Base-by-base conservation (phyloP, 2,329 filamentous ascomycete genomes). In the Phoma sp. region DNA sequence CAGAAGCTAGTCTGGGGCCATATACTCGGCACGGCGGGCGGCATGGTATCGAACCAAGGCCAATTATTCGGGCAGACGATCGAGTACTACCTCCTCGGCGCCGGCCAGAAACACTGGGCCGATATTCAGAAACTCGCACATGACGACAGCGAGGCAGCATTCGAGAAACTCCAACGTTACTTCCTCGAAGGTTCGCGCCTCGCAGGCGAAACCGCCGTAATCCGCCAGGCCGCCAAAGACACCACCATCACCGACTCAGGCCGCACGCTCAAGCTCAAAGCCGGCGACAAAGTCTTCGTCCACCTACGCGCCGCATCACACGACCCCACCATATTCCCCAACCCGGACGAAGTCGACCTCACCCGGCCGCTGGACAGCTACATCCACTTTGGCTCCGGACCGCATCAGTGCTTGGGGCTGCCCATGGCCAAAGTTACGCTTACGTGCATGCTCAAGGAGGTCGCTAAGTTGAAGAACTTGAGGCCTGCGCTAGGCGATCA, bases 41-140 rank as follows among this genome's bases (percentile, higher is more conserved):
- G 81, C 33, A 73, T 75, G 68, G 81, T 84, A 3, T 76, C 80
- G 2, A 85, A 84, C 52, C 84, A 86, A 63, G 82, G 81, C 7
- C 82, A 85, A 55, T 78, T 85, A 21, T 85, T 86, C 62, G 80
- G 76, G 0, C 84, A 86, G 59, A 82, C 78, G 24, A 68, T 87
- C 43, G 84, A 86, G 63, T 84, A 81, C 66, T 85, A 84, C 68
- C 76, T 86, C 40, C 55, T 66, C 2, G 79, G 81, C 31, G 77
- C 78, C 19, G 82, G 82, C 31, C 60, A 62, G n/a, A 61, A 75
- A 32, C 77, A 84, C 68, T 77, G 82, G 62, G 69, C 77, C 2
- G 74, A 77, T 9, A 81, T 85, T 36, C 77, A 81, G 33, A 65
- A 71, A 1, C 73, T 85, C 12, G 81, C 83, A 1, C 24, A 52